Evolutionary conservation across 805 yeast species (phyloP).

Genomic region (Candida pseudoglaebosa): DNA sequence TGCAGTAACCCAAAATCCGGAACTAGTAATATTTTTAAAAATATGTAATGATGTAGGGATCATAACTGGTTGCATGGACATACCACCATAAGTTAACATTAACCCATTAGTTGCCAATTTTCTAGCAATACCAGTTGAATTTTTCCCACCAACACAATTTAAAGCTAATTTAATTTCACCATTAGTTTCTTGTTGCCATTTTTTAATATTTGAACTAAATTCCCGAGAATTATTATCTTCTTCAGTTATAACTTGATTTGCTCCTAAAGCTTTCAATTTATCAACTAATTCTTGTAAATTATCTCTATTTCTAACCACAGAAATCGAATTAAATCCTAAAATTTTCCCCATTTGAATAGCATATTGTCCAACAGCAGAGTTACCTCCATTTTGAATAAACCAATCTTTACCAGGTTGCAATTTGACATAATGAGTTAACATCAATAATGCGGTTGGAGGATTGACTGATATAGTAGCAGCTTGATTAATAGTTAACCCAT

Average conservation of each 20-base stretch:
- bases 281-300: slow-evolving; percentile 56
- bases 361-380: slow-evolving; percentile 88
- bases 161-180: slow-evolving; percentile 70
- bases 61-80: slow-evolving; percentile 94
- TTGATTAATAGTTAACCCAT: slow-evolving; percentile 40
- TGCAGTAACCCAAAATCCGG: slow-evolving; percentile 91
- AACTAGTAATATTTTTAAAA: slow-evolving; percentile 79
- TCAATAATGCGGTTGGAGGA: slow-evolving; percentile 87
- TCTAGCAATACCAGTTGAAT: slow-evolving; percentile 76
- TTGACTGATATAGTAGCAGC: slow-evolving; percentile 92
- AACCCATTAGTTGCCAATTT: slow-evolving; percentile 72
- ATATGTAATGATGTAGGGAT: slow-evolving; percentile 86
- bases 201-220: slow-evolving; percentile 57
- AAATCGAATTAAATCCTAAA: slow-evolving; percentile 77
- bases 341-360: slow-evolving; percentile 84
- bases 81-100: slow-evolving; percentile 92
- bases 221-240: slow-evolving; percentile 70
- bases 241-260: slow-evolving; percentile 87
- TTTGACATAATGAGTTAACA: slow-evolving; percentile 68
- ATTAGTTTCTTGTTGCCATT: slow-evolving; percentile 45
- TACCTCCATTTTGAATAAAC: slow-evolving; percentile 96
- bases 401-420: slow-evolving; percentile 68
- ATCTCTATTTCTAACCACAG: slow-evolving; percentile 84
- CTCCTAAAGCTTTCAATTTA: slow-evolving; percentile 65
- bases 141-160: slow-evolving; percentile 92